Percentiles rank a stretch among this genome's conserved stretches.
These are phyloP conservation scores for Penicillium nordicum DNA, from an alignment of 2,329 filamentous ascomycete species.

Conservation along the genomic window DNA sequence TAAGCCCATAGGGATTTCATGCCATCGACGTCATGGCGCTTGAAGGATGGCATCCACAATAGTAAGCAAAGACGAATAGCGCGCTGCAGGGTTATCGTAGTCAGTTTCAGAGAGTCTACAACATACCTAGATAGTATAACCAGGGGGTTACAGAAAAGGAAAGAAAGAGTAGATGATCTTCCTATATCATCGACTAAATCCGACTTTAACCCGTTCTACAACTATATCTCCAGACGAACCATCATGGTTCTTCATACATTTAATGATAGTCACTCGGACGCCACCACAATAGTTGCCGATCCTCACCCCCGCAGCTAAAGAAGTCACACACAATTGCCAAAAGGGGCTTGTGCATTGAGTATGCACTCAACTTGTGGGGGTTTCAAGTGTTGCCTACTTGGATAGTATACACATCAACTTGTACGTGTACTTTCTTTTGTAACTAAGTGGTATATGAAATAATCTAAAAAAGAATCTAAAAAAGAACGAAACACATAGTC, in stretches of 20 bases:
- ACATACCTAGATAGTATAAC: too few species aligned
- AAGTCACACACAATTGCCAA: background rate
- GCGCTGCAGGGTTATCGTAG: background rate
- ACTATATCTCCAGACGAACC: background rate
- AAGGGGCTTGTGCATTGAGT: background rate
- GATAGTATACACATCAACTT: background rate
- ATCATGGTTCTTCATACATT: background rate
- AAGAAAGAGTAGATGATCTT: background rate
- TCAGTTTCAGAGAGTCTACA: background rate
- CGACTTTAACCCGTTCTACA: background rate
- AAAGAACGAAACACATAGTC: background rate
- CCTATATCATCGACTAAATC: background rate
- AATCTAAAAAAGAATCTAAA: background rate
- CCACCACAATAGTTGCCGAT: background rate
- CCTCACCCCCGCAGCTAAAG: background rate
- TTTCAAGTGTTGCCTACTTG: background rate
- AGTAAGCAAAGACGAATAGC: slow-evolving; percentile 1
- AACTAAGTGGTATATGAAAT: background rate
- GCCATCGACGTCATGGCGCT: slow-evolving; percentile 7
- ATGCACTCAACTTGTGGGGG: background rate
- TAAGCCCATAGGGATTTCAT: background rate
- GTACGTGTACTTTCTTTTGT: background rate
- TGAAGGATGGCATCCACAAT: slow-evolving; percentile 1
- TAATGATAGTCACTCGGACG: background rate
- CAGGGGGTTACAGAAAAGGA: too few species aligned